Evolutionary conservation across 768 basidiomycete genomes (phyloP), one percentile per base, ranked within the genome.

Genomic region (Boletus fagicola): DNA sequence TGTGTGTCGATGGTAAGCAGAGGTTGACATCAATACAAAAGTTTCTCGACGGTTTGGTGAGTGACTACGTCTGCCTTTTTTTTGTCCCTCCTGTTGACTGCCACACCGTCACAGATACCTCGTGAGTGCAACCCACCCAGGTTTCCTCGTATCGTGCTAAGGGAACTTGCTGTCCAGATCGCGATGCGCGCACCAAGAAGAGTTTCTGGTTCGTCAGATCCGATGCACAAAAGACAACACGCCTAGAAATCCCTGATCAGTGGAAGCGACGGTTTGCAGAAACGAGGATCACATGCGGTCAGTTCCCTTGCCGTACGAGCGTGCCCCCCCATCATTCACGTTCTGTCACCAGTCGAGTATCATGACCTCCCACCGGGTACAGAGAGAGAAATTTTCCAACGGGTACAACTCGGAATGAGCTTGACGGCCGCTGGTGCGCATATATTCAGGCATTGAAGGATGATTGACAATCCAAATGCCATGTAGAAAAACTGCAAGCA

Each of bases 371-470:
- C 77, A 2, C 76, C 81, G 13, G 75, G 77, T 6, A 74, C 77
- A 5, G 90, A 93, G 69, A 82, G 90, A 49, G 91, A 93, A 52
- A 85, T 92, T 22, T 91, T 90, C 65, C 87, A 90, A 62, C 78
- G 92, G 28, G 91, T 94, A 16, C 92, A 94, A 62, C 70, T 93
- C 40, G 91, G 91, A 53, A 83, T 90, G 75, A 76, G 83, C 16
- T 76, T 94, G 47, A 86, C 87, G 9, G 80, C 85, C 22, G 87
- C 90, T 67, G 88, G 90, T 87, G 64, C 36, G 56, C 26, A 51
- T 18, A 16, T 35, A 26, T 22, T 13, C 33, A 10, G 15, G 13
- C 20, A 2, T 33, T n/a, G 0, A 7, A 13, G 16, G 45, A 22
- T 10, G 20, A 24, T 1, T 11, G 20, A 22, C 5, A 26, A n/a